phyloP scores from a whole-genome alignment of 306 rosid genomes.

The Cucurbita ficifolia region DNA sequence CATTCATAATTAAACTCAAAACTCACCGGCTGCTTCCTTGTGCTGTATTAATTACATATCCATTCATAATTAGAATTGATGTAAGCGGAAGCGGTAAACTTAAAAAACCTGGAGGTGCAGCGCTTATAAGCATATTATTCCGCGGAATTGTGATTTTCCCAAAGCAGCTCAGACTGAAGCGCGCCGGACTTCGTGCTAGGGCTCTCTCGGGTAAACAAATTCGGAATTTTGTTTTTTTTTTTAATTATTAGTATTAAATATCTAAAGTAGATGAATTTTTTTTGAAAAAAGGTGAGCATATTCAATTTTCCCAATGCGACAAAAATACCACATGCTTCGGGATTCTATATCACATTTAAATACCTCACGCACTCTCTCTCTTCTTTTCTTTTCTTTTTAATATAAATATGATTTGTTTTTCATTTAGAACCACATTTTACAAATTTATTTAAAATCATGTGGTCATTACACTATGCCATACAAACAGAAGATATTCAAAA shows the following conservation, averaged over 20 bases:
- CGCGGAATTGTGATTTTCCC: background rate
- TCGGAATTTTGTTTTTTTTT: background rate
- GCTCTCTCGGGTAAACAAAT: background rate
- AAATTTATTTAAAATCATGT: too few species aligned
- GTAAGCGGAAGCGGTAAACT: background rate
- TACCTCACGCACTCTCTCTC: background rate
- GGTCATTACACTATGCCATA: too few species aligned
- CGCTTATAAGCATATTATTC: background rate
- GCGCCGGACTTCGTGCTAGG: background rate
- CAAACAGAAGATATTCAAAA: too few species aligned
- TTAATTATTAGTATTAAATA: background rate
- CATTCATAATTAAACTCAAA: too few species aligned
- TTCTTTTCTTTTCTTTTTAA: too few species aligned
- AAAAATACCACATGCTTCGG: constrained; percentile 54
- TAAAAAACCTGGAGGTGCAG: background rate
- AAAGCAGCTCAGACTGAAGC: background rate
- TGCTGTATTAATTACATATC: too few species aligned
- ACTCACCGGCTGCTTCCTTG: too few species aligned
- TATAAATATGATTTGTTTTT: too few species aligned
- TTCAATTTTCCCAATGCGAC: constrained; percentile 84
- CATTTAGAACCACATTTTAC: too few species aligned
- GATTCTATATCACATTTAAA: constrained; percentile 4
- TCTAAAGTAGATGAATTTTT: background rate
- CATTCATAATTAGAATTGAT: background rate
- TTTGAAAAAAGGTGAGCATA: constrained; percentile 25